These are phyloP conservation scores for Blastobotrys elegans DNA, from an alignment of 1,139 yeast species.

Conservation along the genomic window DNA sequence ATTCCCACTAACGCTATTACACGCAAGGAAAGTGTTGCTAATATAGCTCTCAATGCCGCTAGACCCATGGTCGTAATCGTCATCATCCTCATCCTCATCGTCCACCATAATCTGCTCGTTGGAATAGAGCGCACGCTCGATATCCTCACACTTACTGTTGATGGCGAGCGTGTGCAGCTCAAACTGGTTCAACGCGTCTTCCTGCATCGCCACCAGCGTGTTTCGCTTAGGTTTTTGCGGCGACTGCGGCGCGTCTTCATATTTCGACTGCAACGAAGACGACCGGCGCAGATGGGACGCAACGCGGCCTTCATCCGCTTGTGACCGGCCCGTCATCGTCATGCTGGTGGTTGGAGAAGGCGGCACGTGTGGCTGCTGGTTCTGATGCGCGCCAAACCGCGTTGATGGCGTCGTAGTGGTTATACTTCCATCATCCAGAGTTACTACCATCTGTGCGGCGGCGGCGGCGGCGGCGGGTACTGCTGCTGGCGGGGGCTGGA, in stretches of 20 bases:
- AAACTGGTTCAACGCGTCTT: slow-evolving; percentile 14
- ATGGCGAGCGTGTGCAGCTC: slow-evolving; percentile 9
- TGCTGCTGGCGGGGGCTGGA: not conserved
- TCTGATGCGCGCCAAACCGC: slow-evolving; percentile 2
- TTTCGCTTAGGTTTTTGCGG: slow-evolving; percentile 6
- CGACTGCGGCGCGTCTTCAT: not conserved
- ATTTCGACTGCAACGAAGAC: no score
- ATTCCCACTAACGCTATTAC: slow-evolving; percentile 14
- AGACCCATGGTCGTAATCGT: no score
- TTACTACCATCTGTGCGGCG: not conserved
- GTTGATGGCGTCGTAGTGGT: not conserved
- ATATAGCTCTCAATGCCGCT: slow-evolving; percentile 13
- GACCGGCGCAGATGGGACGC: no score
- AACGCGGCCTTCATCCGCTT: no score
- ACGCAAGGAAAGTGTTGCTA: slow-evolving; percentile 14
- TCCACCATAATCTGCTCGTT: slow-evolving; percentile 13
- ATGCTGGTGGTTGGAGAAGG: not conserved
- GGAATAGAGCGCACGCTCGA: slow-evolving; percentile 11
- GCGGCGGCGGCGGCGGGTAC: not conserved
- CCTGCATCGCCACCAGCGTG: slow-evolving; percentile 13
- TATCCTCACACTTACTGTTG: slow-evolving; percentile 5
- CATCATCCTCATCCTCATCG: not conserved
- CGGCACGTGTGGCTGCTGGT: slow-evolving; percentile 2
- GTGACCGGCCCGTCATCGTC: no score
- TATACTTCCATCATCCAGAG: not conserved